Evolutionary conservation across 345 rosid genomes (phyloP).

Genomic region (Trapa bicornis): DNA sequence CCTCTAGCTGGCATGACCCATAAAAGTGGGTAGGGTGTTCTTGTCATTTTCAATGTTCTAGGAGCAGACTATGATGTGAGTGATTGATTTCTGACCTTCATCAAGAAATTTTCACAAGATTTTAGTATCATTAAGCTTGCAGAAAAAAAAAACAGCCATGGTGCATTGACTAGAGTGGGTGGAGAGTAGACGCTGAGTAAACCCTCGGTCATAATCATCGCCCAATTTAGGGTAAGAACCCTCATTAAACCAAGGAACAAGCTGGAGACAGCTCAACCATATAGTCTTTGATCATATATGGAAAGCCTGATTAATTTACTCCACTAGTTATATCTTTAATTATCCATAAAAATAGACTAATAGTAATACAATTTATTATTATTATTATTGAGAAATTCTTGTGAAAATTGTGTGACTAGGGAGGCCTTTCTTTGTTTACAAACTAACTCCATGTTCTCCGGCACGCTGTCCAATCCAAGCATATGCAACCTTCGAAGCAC

Average conservation of each 20-base stretch:
- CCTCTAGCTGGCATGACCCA: background rate
- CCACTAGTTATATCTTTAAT: background rate
- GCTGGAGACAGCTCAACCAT: background rate
- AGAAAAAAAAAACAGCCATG: background rate
- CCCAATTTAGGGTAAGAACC: background rate
- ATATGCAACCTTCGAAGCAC: constrained; percentile 4
- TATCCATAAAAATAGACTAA: background rate
- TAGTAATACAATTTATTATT: background rate
- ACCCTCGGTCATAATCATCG: background rate
- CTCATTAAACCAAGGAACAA: background rate
- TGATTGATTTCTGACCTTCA: background rate
- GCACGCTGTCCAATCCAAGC: constrained; percentile 34
- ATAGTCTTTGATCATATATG: background rate
- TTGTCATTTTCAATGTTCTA: background rate
- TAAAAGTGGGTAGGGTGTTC: constrained; percentile 4
- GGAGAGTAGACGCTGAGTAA: background rate
- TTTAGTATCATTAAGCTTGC: background rate
- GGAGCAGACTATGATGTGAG: background rate
- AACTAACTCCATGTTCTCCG: constrained; percentile 32
- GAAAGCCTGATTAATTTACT: background rate
- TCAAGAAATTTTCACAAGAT: background rate
- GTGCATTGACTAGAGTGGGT: background rate
- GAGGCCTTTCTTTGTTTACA: constrained; percentile 27
- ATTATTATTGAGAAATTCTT: constrained; percentile 1
- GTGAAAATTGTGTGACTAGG: constrained; percentile 1